Percentiles rank a stretch among this genome's conserved stretches.
phyloP scores from a whole-genome alignment of 768 basidiomycete species.

The Stropharia rugosoannulata region DNA sequence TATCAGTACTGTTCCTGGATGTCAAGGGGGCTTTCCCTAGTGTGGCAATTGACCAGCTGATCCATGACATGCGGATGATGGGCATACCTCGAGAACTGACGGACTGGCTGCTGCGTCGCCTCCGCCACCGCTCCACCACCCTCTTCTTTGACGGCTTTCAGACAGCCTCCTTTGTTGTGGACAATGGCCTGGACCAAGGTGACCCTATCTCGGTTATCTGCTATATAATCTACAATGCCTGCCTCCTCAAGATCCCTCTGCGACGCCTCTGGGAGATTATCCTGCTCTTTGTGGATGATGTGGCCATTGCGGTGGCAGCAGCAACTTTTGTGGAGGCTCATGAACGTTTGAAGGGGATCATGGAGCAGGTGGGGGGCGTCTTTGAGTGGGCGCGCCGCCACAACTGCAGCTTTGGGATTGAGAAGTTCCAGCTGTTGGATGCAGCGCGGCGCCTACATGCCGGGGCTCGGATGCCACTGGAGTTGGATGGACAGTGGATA shows the following conservation, averaged over 20 bases:
- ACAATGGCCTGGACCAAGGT: neutral
- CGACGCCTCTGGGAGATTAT: neutral
- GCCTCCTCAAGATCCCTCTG: neutral
- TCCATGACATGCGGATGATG: neutral
- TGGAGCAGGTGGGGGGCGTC: slow-evolving; percentile 3
- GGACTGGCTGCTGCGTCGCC: neutral
- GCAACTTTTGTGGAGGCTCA: neutral
- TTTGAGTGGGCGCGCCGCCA: slow-evolving; percentile 9
- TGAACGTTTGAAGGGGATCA: neutral
- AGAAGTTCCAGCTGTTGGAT: slow-evolving; percentile 10
- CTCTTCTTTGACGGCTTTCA: neutral
- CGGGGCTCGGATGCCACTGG: neutral
- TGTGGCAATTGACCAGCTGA: neutral
- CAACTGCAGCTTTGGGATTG: slow-evolving; percentile 8
- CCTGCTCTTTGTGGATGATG: neutral
- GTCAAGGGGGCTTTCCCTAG: slow-evolving; percentile 38
- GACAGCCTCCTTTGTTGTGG: neutral
- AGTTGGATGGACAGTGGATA: neutral
- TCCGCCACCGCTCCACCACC: neutral
- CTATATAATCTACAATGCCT: neutral
- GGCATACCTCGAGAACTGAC: neutral
- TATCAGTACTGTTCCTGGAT: slow-evolving; percentile 29
- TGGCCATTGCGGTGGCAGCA: neutral
- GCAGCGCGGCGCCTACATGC: neutral
- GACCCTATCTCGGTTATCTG: neutral